These are phyloP conservation scores for Leucocoprinus sp. DNA, from an alignment of 768 basidiomycete genomes.

Conservation along the genomic window DNA sequence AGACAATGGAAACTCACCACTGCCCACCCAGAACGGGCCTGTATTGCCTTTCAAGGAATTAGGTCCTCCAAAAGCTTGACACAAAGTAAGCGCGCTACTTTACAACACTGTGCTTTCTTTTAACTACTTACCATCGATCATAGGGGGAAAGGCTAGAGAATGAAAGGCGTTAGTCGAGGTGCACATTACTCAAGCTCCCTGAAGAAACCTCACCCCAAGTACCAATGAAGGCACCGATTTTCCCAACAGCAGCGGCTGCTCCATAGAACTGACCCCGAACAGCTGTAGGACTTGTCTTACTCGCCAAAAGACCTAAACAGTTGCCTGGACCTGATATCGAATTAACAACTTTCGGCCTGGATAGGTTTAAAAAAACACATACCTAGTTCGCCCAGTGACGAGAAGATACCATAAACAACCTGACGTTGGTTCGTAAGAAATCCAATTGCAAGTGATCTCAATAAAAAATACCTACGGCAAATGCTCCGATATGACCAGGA, in stretches of 20 bases:
- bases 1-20: constrained; percentile 32
- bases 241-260: constrained; percentile 77
- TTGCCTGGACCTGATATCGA: constrained; percentile 63
- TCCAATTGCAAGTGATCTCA: background rate
- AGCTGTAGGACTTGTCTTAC: constrained; percentile 81
- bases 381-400: constrained; percentile 84
- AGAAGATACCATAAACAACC: constrained; percentile 87
- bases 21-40: constrained; percentile 85
- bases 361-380: constrained; percentile 12
- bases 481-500: constrained; percentile 57
- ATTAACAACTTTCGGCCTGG: background rate
- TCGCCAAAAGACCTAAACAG: constrained; percentile 75
- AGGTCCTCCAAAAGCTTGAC: constrained; percentile 55
- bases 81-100: constrained; percentile 8
- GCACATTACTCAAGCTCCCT: background rate
- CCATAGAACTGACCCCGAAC: constrained; percentile 85
- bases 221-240: constrained; percentile 77
- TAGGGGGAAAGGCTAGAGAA: constrained; percentile 50
- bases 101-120: background rate
- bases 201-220: constrained; percentile 54
- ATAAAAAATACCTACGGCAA: constrained; percentile 43
- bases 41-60: constrained; percentile 53
- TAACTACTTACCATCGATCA: constrained; percentile 42
- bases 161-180: background rate
- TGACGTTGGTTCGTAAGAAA: constrained; percentile 16